These are phyloP conservation scores for Xerocomus potaroensis DNA, from an alignment of 768 basidiomycete species.

Conservation along the genomic window DNA sequence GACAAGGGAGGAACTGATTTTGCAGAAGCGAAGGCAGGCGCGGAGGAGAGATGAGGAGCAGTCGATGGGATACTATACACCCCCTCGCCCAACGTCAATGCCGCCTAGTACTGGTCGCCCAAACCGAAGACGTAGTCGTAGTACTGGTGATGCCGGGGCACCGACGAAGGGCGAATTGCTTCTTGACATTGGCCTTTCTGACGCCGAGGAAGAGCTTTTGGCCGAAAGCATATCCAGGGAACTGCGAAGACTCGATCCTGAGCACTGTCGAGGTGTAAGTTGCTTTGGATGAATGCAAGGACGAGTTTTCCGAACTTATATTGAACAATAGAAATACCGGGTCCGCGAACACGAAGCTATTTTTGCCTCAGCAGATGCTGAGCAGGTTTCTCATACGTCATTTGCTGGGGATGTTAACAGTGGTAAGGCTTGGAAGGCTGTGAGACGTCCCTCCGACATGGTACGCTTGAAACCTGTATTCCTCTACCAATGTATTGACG, in stretches of 20 bases:
- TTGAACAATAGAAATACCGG: slow-evolving; percentile 60
- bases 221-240: slow-evolving; percentile 72
- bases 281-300: neutral
- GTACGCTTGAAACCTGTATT: slow-evolving; percentile 39
- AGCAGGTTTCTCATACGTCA: slow-evolving; percentile 65
- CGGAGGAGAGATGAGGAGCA: slow-evolving; percentile 51
- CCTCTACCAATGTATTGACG: neutral
- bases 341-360: slow-evolving; percentile 79
- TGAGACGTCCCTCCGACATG: slow-evolving; percentile 92
- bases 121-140: slow-evolving; percentile 66
- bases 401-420: slow-evolving; percentile 79
- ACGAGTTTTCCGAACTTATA: slow-evolving; percentile 2
- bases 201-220: slow-evolving; percentile 50
- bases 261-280: slow-evolving; percentile 25
- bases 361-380: slow-evolving; percentile 71
- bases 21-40: slow-evolving; percentile 64
- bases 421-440: slow-evolving; percentile 81
- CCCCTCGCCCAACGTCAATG: slow-evolving; percentile 24
- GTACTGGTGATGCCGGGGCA: slow-evolving; percentile 68
- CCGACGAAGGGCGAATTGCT: slow-evolving; percentile 31
- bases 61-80: slow-evolving; percentile 33
- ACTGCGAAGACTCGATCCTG: slow-evolving; percentile 51
- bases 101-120: slow-evolving; percentile 41
- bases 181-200: slow-evolving; percentile 36
- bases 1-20: slow-evolving; percentile 61